Evolutionary conservation across 768 basidiomycete genomes (phyloP).

Genomic region (Mycena rosella): DNA sequence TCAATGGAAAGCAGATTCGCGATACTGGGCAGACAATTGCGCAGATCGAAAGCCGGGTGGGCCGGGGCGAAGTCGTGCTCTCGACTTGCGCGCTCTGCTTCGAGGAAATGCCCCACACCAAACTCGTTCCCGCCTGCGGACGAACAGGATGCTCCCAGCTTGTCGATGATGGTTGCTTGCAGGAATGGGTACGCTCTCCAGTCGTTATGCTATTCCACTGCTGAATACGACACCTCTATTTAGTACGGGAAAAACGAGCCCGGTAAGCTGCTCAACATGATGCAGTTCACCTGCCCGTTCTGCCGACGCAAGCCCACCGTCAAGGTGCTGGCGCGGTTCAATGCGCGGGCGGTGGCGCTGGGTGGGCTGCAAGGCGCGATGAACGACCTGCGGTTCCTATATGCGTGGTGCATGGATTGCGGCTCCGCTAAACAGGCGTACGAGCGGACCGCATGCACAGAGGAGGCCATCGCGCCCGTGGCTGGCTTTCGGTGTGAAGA

Average conservation of each 20-base stretch:
- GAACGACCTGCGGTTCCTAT: constrained; percentile 43
- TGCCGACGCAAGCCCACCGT: constrained; percentile 42
- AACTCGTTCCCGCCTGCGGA: constrained; percentile 43
- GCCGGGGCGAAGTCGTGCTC: constrained; percentile 39
- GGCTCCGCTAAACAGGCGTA: constrained; percentile 39
- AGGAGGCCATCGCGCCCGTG: constrained; percentile 31
- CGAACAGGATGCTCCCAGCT: constrained; percentile 42
- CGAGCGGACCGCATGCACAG: constrained; percentile 41
- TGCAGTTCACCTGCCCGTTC: constrained; percentile 45
- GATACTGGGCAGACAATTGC: neutral
- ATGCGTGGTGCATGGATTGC: constrained; percentile 45
- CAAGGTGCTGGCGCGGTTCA: constrained; percentile 41
- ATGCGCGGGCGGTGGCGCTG: constrained; percentile 36
- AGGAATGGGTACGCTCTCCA: constrained; percentile 38
- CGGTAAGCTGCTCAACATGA: constrained; percentile 43
- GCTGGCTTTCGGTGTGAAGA: constrained; percentile 37
- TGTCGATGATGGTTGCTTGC: constrained; percentile 41
- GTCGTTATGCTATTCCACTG: neutral
- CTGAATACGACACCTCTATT: constrained; percentile 1
- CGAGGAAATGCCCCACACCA: constrained; percentile 39
- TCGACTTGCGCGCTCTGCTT: constrained; percentile 45
- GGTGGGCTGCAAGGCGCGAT: constrained; percentile 42
- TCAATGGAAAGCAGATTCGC: constrained; percentile 15
- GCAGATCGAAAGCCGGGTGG: constrained; percentile 38
- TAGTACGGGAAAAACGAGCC: constrained; percentile 44